Conservation (phyloP, 2,329 filamentous ascomycete species). For the Myriosclerotinia scirpicola region DNA sequence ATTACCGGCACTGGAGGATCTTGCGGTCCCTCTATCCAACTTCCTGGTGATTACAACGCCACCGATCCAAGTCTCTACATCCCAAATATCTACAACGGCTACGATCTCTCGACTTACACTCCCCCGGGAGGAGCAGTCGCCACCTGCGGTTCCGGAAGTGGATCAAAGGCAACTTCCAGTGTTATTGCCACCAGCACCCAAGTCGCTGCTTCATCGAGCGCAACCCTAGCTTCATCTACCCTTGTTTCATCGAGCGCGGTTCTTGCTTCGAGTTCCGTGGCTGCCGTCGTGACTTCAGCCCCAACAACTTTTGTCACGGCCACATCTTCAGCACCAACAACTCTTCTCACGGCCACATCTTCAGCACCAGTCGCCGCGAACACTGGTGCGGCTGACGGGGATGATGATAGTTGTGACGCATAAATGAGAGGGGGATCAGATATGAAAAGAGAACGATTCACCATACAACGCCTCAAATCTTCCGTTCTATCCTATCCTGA, state of each 20-base stretch:
- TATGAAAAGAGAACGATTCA: neutral
- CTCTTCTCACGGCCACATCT: conserved; percentile 8
- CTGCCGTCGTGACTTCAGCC: neutral
- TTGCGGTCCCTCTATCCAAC: conserved; percentile 31
- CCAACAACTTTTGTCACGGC: conserved; percentile 9
- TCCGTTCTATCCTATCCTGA: too few species aligned
- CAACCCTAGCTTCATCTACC: neutral
- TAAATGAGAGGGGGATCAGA: neutral
- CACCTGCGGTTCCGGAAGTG: conserved; percentile 20
- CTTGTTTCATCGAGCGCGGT: neutral
- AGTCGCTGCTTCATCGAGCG: neutral
- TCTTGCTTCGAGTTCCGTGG: neutral
- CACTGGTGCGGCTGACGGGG: neutral
- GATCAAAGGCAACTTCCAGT: neutral
- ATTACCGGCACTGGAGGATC: conserved; percentile 31
- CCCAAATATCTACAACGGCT: conserved; percentile 32
- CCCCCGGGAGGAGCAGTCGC: conserved; percentile 33
- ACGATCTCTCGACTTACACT: conserved; percentile 30
- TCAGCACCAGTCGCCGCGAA: neutral
- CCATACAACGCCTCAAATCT: too few species aligned
- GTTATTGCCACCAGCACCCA: neutral
- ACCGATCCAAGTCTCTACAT: conserved; percentile 34
- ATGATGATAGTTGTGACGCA: conserved; percentile 13
- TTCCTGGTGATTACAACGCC: conserved; percentile 33
- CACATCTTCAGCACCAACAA: neutral